Evolutionary conservation across 116 monocot genomes (phyloP), one percentile per base, ranked within the genome.

Genomic region (Zostera marina): DNA sequence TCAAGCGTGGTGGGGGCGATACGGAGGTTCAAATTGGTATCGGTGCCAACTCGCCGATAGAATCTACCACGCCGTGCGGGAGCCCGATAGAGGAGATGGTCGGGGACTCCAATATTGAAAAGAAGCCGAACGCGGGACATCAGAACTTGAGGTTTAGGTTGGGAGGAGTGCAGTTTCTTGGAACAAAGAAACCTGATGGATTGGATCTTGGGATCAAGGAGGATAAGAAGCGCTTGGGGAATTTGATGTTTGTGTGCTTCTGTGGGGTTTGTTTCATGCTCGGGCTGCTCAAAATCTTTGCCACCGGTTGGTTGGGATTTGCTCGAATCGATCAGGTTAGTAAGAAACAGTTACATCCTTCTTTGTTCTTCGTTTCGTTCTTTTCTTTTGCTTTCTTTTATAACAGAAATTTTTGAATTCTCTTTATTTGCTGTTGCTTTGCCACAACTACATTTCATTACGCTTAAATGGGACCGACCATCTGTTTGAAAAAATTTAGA

Each of bases 1-100:
- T 85, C 75, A 91, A 91, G 67, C 79, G 91, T n/a, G n/a, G 32
- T n/a, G 79, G 84, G 32, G 46, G 81, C 55, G 85, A 85, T 66
- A 79, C 79, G 44, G 81, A 91, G 81, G 81, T 84, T 65, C 74
- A 73, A 61, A 79, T 84, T 11, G 81, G 84, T n/a, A 48, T 69
- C 46, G 19, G 20, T 19, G 41, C 59, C 0, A 23, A 14, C 25
- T 25, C 26, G 54, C 54, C 24, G 4, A 8, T 25, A 21, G 23
- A 19, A n/a, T 71, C 77, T 9, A 52, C 70, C 4, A 13, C 52
- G 48, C 62, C 68, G 8, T 11, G 58, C 56, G 63, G 19, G 21
- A 52, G 61, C 39, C 59, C 56, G 20, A 12, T 25, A 48, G 51
- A 61, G 54, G 63, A 47, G 49, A 56, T 38, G 52, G n/a, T 14